Percentiles rank a stretch among this genome's conserved stretches.
Conservation (phyloP, 805 yeast genomes). For the Yarrowia sp. region DNA sequence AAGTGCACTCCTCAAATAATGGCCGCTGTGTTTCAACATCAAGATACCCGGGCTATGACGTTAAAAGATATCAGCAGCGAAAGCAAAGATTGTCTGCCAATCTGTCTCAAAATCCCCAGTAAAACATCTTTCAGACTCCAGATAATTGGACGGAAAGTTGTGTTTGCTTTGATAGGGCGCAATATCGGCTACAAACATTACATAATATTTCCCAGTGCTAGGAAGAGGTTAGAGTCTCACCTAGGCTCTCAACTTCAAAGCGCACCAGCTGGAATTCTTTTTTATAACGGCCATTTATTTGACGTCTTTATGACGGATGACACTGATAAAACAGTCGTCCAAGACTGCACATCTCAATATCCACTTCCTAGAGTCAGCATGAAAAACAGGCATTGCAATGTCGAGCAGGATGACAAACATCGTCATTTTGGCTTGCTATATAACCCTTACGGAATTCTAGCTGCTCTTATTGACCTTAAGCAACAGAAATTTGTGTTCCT, state of each 20-base stretch:
- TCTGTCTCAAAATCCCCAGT: background rate
- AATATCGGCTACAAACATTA: background rate
- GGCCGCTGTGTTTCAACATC: background rate
- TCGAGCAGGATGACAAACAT: background rate
- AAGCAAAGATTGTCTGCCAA: background rate
- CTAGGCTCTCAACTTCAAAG: background rate
- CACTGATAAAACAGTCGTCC: background rate
- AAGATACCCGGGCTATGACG: no score
- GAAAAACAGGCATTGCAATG: background rate
- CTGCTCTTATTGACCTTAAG: background rate
- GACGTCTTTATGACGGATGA: background rate
- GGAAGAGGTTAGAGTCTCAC: background rate
- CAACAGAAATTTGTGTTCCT: background rate
- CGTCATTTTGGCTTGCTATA: background rate
- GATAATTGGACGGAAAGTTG: background rate
- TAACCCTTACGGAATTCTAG: background rate
- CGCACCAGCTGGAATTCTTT: background rate
- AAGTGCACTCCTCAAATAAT: background rate
- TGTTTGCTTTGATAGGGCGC: background rate
- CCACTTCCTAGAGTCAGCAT: background rate
- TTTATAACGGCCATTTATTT: background rate
- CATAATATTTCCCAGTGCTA: background rate
- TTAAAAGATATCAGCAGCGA: background rate
- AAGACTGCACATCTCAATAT: background rate
- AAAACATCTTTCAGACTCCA: background rate